Conservation (phyloP, 2,329 filamentous ascomycete species). For the Alternaria gaisen region DNA sequence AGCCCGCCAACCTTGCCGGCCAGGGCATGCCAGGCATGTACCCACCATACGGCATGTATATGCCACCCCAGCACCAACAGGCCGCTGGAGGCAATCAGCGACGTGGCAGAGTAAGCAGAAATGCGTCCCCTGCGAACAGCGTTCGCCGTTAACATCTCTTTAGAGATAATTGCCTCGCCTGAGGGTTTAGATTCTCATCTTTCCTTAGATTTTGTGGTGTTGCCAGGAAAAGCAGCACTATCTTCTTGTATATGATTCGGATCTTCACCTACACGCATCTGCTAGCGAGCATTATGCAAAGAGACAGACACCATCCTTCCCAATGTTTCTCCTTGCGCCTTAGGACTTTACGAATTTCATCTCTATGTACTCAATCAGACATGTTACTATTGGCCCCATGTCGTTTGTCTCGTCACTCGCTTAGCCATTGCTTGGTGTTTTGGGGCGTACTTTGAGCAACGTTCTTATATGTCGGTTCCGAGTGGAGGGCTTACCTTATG, state of each 20-base stretch:
- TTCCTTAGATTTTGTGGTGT: conserved; percentile 19
- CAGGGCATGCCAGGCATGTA: conserved; percentile 48
- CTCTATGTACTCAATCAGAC: conserved; percentile 3
- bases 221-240: conserved; percentile 26
- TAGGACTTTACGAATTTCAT: conserved; percentile 15
- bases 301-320: conserved; percentile 28
- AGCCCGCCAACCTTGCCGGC: conserved; percentile 57
- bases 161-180: conserved; percentile 37
- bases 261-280: conserved; percentile 30
- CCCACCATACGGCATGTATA: conserved; percentile 61
- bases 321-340: conserved; percentile 14
- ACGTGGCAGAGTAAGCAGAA: conserved; percentile 61
- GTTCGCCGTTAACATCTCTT: conserved; percentile 33
- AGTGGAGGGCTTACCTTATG: background rate
- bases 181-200: conserved; percentile 4
- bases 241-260: conserved; percentile 39
- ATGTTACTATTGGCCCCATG: background rate
- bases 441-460: conserved; percentile 3
- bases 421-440: conserved; percentile 14
- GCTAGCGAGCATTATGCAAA: conserved; percentile 26
- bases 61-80: conserved; percentile 56
- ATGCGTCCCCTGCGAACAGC: conserved; percentile 30
- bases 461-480: conserved; percentile 4
- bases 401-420: conserved; percentile 10
- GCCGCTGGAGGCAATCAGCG: conserved; percentile 60